A percentile compares a stretch with the other conserved stretches of the same genome.
These are phyloP conservation scores for Haplosporangium sp. DNA, from an alignment of 371 early-diverging fungal species.

Conservation along the genomic window DNA sequence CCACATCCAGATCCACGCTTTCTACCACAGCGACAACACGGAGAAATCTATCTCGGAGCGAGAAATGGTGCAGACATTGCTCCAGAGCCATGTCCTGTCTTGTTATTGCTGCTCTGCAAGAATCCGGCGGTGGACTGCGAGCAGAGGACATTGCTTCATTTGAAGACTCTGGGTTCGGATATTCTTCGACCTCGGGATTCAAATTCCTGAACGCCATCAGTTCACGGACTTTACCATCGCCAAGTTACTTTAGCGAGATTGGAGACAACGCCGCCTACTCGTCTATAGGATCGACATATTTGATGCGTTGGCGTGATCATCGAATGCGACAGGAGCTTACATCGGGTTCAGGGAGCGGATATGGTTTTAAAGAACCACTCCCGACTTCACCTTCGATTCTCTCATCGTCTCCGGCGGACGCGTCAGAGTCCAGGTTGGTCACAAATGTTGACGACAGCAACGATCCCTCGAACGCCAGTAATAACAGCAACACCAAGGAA, in stretches of 20 bases:
- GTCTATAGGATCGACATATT: background rate
- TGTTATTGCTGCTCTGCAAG: slow-evolving; percentile 19
- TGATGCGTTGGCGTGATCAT: too few species aligned
- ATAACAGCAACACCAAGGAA: background rate
- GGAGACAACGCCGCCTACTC: too few species aligned
- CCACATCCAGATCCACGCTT: background rate
- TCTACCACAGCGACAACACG: background rate
- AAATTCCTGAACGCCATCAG: slow-evolving; percentile 1
- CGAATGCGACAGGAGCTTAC: too few species aligned
- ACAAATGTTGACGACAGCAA: background rate
- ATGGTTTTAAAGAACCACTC: too few species aligned
- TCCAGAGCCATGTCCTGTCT: slow-evolving; percentile 43
- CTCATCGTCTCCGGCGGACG: background rate
- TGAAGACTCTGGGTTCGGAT: slow-evolving; percentile 12
- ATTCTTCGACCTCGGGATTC: slow-evolving; percentile 1
- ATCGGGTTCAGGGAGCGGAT: too few species aligned
- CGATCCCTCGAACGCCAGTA: background rate
- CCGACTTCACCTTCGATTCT: too few species aligned
- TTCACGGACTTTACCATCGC: background rate
- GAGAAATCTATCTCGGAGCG: background rate
- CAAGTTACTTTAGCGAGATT: background rate
- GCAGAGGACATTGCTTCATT: slow-evolving; percentile 4
- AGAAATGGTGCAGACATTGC: slow-evolving; percentile 36
- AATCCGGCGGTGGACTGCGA: background rate
- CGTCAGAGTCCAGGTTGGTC: background rate